Evolutionary conservation across 2,329 filamentous ascomycete genomes (phyloP).

Genomic region (Paecilomyces formosus): DNA sequence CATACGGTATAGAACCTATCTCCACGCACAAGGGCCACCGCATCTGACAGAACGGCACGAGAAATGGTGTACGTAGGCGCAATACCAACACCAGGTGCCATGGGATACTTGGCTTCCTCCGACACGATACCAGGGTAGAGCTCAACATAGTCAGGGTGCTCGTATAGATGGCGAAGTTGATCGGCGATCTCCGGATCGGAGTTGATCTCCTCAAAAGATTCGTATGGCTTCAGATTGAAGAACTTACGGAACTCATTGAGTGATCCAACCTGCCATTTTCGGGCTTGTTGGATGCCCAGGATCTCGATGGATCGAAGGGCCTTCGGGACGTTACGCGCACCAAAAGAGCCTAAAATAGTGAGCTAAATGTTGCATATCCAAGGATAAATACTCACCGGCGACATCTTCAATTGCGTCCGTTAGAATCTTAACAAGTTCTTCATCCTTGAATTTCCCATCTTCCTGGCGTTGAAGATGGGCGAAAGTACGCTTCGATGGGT

Average conservation of each 20-base stretch:
- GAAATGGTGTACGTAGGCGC: constrained; percentile 32
- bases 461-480: constrained; percentile 55
- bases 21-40: constrained; percentile 43
- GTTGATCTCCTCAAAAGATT: constrained; percentile 54
- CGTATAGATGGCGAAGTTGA: constrained; percentile 52
- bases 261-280: constrained; percentile 53
- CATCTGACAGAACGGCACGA: constrained; percentile 36
- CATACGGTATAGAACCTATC: constrained; percentile 65
- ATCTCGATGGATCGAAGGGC: constrained; percentile 70
- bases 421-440: constrained; percentile 67
- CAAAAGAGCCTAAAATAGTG: constrained; percentile 48
- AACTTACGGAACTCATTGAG: constrained; percentile 54
- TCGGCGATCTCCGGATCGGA: constrained; percentile 49
- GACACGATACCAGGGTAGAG: constrained; percentile 60
- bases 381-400: constrained; percentile 19
- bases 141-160: constrained; percentile 59
- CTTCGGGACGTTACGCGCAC: constrained; percentile 63
- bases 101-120: constrained; percentile 31
- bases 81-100: constrained; percentile 30
- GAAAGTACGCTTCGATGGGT: constrained; percentile 64
- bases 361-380: not conserved
- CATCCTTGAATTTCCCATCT: constrained; percentile 65
- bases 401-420: constrained; percentile 64
- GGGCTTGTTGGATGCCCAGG: constrained; percentile 67
- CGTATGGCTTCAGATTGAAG: constrained; percentile 52